Conservation (phyloP, 805 yeast species). For the Monosporozyma siamensis region DNA sequence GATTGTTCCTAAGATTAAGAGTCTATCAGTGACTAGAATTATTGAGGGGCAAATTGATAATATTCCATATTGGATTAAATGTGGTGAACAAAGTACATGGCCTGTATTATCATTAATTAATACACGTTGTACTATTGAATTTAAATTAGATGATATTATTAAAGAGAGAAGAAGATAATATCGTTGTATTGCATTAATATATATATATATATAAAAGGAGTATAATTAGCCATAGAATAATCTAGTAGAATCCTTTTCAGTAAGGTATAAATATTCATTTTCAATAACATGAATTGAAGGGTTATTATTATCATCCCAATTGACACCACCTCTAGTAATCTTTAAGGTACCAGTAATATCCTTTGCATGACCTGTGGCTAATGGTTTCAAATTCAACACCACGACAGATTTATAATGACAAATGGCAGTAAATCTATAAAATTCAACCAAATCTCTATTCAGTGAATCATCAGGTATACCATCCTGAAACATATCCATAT, state of each 20-base stretch:
- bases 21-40: slow-evolving; percentile 63
- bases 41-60: slow-evolving; percentile 73
- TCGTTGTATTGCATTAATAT: background rate
- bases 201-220: background rate
- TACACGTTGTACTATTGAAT: slow-evolving; percentile 86
- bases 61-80: slow-evolving; percentile 78
- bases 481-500: slow-evolving; percentile 13
- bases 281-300: slow-evolving; percentile 34
- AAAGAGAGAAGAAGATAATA: slow-evolving; percentile 24
- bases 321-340: slow-evolving; percentile 47
- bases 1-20: slow-evolving; percentile 77
- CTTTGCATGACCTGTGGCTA: slow-evolving; percentile 71
- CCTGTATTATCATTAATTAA: slow-evolving; percentile 75
- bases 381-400: slow-evolving; percentile 48
- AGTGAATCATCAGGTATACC: slow-evolving; percentile 4
- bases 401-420: slow-evolving; percentile 21
- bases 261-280: slow-evolving; percentile 53
- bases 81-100: slow-evolving; percentile 93
- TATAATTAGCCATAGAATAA: slow-evolving; percentile 32
- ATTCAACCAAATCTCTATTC: slow-evolving; percentile 18
- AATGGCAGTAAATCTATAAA: slow-evolving; percentile 16
- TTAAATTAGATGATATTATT: slow-evolving; percentile 70
- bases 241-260: slow-evolving; percentile 44
- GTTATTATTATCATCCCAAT: slow-evolving; percentile 14
- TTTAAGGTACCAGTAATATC: slow-evolving; percentile 70